A percentile compares a stretch with the other conserved stretches of the same genome.
phyloP scores from a whole-genome alignment of 352 stramenopile genomes.

The Phytophthora multivora region DNA sequence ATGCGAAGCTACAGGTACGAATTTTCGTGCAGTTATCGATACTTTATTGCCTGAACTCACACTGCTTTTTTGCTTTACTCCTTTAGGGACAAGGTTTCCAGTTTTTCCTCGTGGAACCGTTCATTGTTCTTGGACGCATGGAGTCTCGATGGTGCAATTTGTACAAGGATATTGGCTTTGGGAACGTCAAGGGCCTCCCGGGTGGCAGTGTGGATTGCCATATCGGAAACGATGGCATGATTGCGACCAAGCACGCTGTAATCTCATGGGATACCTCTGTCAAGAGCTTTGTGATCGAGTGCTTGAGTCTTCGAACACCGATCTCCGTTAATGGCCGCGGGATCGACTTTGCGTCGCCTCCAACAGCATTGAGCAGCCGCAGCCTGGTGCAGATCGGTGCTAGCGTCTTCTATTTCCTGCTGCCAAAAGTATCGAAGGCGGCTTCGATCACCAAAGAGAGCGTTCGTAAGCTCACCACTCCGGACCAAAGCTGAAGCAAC shows the following conservation, averaged over 20 bases:
- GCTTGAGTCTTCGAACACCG: slow-evolving; percentile 51
- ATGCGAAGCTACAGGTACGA: slow-evolving; percentile 76
- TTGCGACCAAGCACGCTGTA: slow-evolving; percentile 60
- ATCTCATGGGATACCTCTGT: slow-evolving; percentile 63
- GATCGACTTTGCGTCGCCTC: slow-evolving; percentile 53
- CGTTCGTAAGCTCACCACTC: not conserved
- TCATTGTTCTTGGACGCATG: slow-evolving; percentile 71
- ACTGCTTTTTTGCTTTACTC: slow-evolving; percentile 13
- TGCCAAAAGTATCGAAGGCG: slow-evolving; percentile 47
- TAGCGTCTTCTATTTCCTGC: slow-evolving; percentile 74
- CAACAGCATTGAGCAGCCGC: slow-evolving; percentile 49
- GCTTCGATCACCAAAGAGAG: not conserved
- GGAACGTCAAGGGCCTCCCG: slow-evolving; percentile 49
- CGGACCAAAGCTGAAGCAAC: slow-evolving; percentile 3
- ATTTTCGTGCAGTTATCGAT: slow-evolving; percentile 1
- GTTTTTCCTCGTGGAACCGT: slow-evolving; percentile 75
- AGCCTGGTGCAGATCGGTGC: slow-evolving; percentile 76
- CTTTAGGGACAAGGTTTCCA: slow-evolving; percentile 58
- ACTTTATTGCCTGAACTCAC: slow-evolving; percentile 2
- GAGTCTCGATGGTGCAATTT: slow-evolving; percentile 51
- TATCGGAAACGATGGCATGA: slow-evolving; percentile 66
- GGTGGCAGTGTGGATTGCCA: slow-evolving; percentile 72
- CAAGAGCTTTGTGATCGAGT: slow-evolving; percentile 70
- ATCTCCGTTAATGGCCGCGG: slow-evolving; percentile 75
- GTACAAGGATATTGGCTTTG: slow-evolving; percentile 62